These are phyloP conservation scores for Candida endomychidarum DNA, from an alignment of 805 yeast species.

Conservation along the genomic window DNA sequence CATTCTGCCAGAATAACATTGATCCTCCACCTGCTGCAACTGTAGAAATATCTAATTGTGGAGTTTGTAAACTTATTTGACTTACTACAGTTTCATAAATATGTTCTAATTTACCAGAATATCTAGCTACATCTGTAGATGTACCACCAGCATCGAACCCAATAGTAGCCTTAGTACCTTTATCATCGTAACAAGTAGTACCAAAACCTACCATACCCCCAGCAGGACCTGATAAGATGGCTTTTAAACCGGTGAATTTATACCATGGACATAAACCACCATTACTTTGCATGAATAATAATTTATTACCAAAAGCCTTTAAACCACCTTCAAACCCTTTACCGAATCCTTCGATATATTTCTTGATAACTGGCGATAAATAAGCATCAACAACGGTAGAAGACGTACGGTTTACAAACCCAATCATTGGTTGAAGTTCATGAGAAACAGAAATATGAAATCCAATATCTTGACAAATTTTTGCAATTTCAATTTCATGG, in stretches of 20 bases:
- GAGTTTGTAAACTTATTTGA: constrained; percentile 44
- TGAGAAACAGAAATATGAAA: constrained; percentile 41
- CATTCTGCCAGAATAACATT: constrained; percentile 37
- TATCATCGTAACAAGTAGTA: constrained; percentile 63
- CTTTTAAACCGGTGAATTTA: constrained; percentile 81
- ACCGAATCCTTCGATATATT: constrained; percentile 37
- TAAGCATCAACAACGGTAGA: constrained; percentile 48
- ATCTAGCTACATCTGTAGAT: constrained; percentile 46
- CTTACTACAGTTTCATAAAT: constrained; percentile 47
- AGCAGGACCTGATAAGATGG: constrained; percentile 94
- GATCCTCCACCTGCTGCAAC: constrained; percentile 51
- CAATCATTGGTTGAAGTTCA: constrained; percentile 44
- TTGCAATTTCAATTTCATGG: constrained; percentile 36
- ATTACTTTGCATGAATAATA: constrained; percentile 93
- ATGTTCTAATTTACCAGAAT: constrained; percentile 40
- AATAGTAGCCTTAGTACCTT: constrained; percentile 28
- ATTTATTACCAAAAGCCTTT: constrained; percentile 46
- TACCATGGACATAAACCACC: constrained; percentile 90
- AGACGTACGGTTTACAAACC: constrained; percentile 40
- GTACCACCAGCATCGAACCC: constrained; percentile 49
- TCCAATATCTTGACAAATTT: constrained; percentile 36
- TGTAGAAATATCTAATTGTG: constrained; percentile 45
- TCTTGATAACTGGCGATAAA: constrained; percentile 37
- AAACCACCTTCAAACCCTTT: constrained; percentile 43
- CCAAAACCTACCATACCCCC: constrained; percentile 97